Percentiles rank a stretch among this genome's conserved stretches.
Evolutionary conservation across 352 stramenopile genomes (phyloP).

Genomic region (Phytophthora foliorum): DNA sequence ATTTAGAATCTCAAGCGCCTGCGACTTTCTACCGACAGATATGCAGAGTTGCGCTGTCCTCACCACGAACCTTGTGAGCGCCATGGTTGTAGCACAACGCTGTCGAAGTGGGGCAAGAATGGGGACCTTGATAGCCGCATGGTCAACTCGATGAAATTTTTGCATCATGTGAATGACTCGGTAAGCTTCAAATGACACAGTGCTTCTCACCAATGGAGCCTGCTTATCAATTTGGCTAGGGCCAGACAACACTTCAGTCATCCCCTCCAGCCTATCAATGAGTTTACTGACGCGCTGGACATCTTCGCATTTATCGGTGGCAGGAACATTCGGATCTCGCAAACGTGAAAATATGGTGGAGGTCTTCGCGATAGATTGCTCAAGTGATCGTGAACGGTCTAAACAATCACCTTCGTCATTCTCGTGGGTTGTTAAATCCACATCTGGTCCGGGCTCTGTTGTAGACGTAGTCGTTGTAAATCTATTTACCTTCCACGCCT

Average conservation of each 20-base stretch:
- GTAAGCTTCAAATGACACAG: background rate
- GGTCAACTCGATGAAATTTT: conserved; percentile 26
- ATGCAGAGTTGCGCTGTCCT: conserved; percentile 8
- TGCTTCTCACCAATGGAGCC: background rate
- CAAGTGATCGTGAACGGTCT: background rate
- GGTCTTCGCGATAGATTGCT: background rate
- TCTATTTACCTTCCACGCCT: background rate
- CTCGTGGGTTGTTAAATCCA: background rate
- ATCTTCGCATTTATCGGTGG: conserved; percentile 1
- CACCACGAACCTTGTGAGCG: conserved; percentile 14
- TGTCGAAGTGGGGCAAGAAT: conserved; percentile 12
- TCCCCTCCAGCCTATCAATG: conserved; percentile 2
- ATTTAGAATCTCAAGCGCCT: conserved; percentile 22
- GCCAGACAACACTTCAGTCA: conserved; percentile 1
- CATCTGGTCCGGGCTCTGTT: background rate
- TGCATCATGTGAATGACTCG: conserved; percentile 32
- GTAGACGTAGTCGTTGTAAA: background rate
- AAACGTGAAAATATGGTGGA: conserved; percentile 7
- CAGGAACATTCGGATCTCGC: conserved; percentile 4
- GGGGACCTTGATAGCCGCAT: background rate
- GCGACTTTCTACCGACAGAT: conserved; percentile 14
- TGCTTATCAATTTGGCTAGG: background rate
- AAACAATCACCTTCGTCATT: background rate
- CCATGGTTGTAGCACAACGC: conserved; percentile 13
- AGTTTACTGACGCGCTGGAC: conserved; percentile 5